Evolutionary conservation across 768 basidiomycete species (phyloP).

Genomic region (Boletus sensibilis): DNA sequence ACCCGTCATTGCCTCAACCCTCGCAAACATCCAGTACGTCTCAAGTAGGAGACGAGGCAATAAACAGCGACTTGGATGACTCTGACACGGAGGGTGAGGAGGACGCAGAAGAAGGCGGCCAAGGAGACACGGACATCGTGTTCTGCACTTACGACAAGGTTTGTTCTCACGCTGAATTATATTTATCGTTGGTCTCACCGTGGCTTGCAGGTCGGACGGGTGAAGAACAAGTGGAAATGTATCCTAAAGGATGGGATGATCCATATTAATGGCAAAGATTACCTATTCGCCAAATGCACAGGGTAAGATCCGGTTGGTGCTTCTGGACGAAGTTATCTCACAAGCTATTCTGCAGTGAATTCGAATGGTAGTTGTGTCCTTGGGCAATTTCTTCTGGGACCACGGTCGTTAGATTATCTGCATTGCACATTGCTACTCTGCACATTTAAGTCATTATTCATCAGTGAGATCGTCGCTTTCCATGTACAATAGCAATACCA

Average conservation of each 20-base stretch:
- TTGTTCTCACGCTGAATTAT: constrained; percentile 15
- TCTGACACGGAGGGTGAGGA: constrained; percentile 86
- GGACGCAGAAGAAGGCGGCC: constrained; percentile 73
- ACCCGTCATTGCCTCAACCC: constrained; percentile 74
- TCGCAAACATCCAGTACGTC: constrained; percentile 39
- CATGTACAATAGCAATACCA: constrained; percentile 26
- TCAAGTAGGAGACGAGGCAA: constrained; percentile 69
- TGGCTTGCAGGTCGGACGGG: constrained; percentile 79
- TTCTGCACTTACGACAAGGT: constrained; percentile 99
- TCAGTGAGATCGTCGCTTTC: constrained; percentile 16
- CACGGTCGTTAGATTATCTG: constrained; percentile 19
- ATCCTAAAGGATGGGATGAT: constrained; percentile 97
- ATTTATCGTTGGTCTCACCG: neutral
- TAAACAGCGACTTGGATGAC: constrained; percentile 96
- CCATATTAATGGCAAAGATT: constrained; percentile 94
- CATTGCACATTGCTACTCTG: constrained; percentile 21
- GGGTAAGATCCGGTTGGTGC: constrained; percentile 58
- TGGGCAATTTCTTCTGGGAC: constrained; percentile 2
- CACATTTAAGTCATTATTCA: constrained; percentile 26
- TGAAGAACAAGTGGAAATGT: constrained; percentile 99
- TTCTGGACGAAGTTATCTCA: neutral
- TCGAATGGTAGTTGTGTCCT: constrained; percentile 40
- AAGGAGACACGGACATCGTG: constrained; percentile 84
- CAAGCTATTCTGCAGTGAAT: constrained; percentile 34
- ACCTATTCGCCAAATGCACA: constrained; percentile 94